phyloP scores from a whole-genome alignment of 2,329 filamentous ascomycete species.

The Scedosporium apiospermum region DNA sequence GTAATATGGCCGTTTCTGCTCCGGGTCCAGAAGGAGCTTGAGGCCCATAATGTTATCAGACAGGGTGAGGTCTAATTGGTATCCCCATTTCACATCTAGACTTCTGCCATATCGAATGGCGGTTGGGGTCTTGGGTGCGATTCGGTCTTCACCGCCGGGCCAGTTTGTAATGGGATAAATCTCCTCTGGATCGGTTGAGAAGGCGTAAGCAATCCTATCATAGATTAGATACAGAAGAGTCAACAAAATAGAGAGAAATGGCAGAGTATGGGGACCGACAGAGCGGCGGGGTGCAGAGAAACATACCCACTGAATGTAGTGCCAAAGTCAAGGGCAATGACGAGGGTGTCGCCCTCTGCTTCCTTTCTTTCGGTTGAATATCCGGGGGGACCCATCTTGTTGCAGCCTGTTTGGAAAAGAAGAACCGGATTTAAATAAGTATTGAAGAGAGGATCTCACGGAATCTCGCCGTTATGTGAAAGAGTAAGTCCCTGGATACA shows the following conservation, averaged over 20 bases:
- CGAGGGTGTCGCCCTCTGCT: too few species aligned
- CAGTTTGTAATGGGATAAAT: slow-evolving; percentile 1
- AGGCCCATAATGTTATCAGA: neutral
- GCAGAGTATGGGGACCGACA: too few species aligned
- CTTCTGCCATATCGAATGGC: neutral
- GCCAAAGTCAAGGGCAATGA: too few species aligned
- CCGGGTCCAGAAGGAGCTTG: neutral
- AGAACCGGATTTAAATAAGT: too few species aligned
- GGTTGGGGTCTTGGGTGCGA: slow-evolving; percentile 1
- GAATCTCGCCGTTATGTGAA: too few species aligned
- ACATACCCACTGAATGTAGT: too few species aligned
- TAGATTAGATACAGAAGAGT: neutral
- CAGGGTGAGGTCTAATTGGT: neutral
- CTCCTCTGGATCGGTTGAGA: neutral
- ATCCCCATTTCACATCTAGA: neutral
- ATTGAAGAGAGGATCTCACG: too few species aligned
- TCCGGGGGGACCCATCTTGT: too few species aligned
- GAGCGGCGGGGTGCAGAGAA: too few species aligned
- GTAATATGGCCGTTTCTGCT: neutral
- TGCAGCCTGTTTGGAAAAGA: too few species aligned
- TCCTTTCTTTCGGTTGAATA: too few species aligned
- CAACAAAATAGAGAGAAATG: neutral
- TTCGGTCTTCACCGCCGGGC: neutral
- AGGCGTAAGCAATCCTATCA: neutral
- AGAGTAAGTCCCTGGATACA: too few species aligned